phyloP scores from a whole-genome alignment of 768 basidiomycete species.

The Russula olivacea region DNA sequence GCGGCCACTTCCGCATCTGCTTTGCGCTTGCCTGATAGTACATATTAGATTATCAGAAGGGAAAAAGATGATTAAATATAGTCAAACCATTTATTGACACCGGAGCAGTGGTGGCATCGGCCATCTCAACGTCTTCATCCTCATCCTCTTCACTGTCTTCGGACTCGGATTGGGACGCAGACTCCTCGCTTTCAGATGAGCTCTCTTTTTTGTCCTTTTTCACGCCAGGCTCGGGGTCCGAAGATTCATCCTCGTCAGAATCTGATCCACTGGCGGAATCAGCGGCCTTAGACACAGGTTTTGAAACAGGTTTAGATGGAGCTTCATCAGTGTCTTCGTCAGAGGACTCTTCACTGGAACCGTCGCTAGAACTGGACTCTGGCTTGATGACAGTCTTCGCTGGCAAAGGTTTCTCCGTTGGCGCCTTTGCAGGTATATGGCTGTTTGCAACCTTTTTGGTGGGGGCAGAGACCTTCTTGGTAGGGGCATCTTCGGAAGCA shows the following conservation, averaged over 20 bases:
- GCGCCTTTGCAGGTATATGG: background rate
- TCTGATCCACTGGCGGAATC: slow-evolving; percentile 25
- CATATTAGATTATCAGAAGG: slow-evolving; percentile 1
- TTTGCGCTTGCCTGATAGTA: slow-evolving; percentile 66
- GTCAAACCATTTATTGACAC: slow-evolving; percentile 23
- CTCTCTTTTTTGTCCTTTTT: slow-evolving; percentile 30
- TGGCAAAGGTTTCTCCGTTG: background rate
- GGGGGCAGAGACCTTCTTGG: slow-evolving; percentile 7
- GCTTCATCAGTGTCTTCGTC: slow-evolving; percentile 20
- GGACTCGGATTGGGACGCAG: slow-evolving; percentile 26
- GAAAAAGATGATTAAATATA: slow-evolving; percentile 7
- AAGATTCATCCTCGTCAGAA: slow-evolving; percentile 28
- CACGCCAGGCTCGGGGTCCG: slow-evolving; percentile 30
- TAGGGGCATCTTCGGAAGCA: background rate
- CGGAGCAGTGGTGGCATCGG: slow-evolving; percentile 36
- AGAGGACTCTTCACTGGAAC: slow-evolving; percentile 16
- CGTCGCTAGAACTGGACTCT: slow-evolving; percentile 15
- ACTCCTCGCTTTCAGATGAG: slow-evolving; percentile 27
- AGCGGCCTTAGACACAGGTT: slow-evolving; percentile 26
- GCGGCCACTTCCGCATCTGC: slow-evolving; percentile 55
- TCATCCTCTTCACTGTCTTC: slow-evolving; percentile 36
- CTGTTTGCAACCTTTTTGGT: slow-evolving; percentile 11
- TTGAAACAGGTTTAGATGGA: slow-evolving; percentile 21
- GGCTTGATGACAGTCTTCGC: slow-evolving; percentile 1
- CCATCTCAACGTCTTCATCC: slow-evolving; percentile 61